Percentiles rank a stretch among this genome's conserved stretches.
These are phyloP conservation scores for Saturnispora quitensis DNA, from an alignment of 805 yeast species.

Conservation along the genomic window DNA sequence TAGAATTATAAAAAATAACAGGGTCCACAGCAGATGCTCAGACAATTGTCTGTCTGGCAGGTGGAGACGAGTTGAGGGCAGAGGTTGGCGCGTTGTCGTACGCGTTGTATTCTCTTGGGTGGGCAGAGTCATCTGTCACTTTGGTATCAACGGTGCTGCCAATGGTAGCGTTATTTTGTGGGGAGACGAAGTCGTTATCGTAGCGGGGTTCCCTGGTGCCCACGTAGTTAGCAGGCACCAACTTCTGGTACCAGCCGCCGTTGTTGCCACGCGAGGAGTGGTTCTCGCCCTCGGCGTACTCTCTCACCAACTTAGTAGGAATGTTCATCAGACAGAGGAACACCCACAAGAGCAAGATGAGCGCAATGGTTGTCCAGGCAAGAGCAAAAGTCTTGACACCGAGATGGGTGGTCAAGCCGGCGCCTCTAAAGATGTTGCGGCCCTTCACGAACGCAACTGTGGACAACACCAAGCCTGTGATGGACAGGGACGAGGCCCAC, in stretches of 20 bases:
- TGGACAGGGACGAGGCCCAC: conserved; percentile 35
- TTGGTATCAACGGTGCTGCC: background rate
- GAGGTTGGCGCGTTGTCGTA: background rate
- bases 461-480: conserved; percentile 37
- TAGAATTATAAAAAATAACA: background rate
- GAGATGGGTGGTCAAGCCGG: conserved; percentile 33
- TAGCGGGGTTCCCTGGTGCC: background rate
- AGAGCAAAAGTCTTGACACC: conserved; percentile 49
- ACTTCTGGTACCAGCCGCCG: conserved; percentile 9
- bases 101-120: background rate
- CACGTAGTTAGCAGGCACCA: conserved; percentile 6
- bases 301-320: background rate
- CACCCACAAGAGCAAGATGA: conserved; percentile 9
- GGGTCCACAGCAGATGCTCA: background rate
- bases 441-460: conserved; percentile 53
- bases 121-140: background rate
- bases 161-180: background rate
- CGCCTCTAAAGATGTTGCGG: conserved; percentile 35
- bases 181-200: background rate
- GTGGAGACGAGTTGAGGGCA: background rate
- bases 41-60: background rate
- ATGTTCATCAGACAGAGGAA: background rate
- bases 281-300: background rate
- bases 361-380: conserved; percentile 46
- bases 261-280: background rate